These are phyloP conservation scores for Fusarium liriodendri DNA, from an alignment of 2,329 filamentous ascomycete species.

Conservation along the genomic window DNA sequence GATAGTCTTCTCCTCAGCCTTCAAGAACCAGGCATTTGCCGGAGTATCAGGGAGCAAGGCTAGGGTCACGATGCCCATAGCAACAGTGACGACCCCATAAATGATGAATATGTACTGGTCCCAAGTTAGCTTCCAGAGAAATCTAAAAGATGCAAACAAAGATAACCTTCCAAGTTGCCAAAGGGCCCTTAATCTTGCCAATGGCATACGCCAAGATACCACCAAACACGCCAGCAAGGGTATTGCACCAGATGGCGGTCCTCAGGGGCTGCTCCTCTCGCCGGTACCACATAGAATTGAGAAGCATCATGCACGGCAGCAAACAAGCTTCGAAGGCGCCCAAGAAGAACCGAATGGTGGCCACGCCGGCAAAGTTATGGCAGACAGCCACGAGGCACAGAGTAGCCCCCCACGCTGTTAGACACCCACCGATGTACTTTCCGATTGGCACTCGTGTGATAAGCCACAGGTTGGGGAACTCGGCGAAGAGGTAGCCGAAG, in stretches of 20 bases:
- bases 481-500: constrained; percentile 60
- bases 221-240: constrained; percentile 47
- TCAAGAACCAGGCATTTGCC: constrained; percentile 5
- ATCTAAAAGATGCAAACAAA: accelerated
- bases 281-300: constrained; percentile 49
- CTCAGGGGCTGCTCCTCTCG: constrained; percentile 46
- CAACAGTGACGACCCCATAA: constrained; percentile 29
- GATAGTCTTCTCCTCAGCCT: background rate
- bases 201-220: constrained; percentile 47
- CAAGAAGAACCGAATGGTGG: constrained; percentile 44
- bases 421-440: constrained; percentile 34
- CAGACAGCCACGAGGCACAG: constrained; percentile 42
- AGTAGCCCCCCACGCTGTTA: constrained; percentile 33
- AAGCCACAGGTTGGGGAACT: constrained; percentile 54
- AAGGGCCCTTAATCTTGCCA: constrained; percentile 41
- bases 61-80: background rate
- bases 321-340: constrained; percentile 46
- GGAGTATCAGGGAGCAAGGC: background rate
- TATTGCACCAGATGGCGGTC: constrained; percentile 48
- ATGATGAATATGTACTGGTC: constrained; percentile 39
- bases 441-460: constrained; percentile 34
- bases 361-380: constrained; percentile 39
- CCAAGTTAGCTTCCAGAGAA: background rate
- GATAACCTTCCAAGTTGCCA: constrained; percentile 37
- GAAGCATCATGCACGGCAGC: constrained; percentile 43